Base-by-base conservation (phyloP, 768 basidiomycete genomes). In the Russula compacta region DNA sequence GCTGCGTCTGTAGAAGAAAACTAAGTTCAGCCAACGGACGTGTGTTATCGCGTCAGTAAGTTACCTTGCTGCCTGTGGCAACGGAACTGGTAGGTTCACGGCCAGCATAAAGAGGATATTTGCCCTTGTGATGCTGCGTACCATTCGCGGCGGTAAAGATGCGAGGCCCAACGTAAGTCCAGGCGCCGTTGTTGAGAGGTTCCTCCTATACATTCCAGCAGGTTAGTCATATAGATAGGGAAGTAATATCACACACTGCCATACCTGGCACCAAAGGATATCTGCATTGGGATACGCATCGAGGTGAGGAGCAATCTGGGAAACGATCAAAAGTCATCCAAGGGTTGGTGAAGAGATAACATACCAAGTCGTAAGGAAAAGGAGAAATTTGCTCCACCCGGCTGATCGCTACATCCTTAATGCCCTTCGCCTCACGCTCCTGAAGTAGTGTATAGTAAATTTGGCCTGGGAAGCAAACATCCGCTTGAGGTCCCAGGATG, bases 271-370 rank as follows among this genome's bases (percentile, higher is more conserved):
- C 95, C 95, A 98, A 49, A 93, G 78, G 42, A 95, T 72, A 66
- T 89, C 88, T 39, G 95, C 93, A 71, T 98, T 95, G 68, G 95
- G 92, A 78, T 97, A 98, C 74, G 85, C 84, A 78, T 99, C 97
- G 39, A 99, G 81, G 73, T 98, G 92, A 32, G 95, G 89, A 24
- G 90, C 93, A 66, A 98, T 71, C 90, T 92, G 63, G 12, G 66
- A 57, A 49, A 58, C 15, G 63, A 53, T 54, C 63, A 49, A 50
- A 52, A 47, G n/a, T 47, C 58, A 17, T 0, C 24, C n/a, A 39
- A 33, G 9, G 12, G 47, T 29, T n/a, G 17, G 39, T 40, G 8
- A 57, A 15, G 58, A 43, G 36, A 54, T 8, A 6, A 76, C 84
- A 40, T 69, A 94, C 89, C 54, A 95, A 75, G 68, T 98, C 95